Conservation (phyloP, 495 filamentous ascomycete species). For the Extremus antarcticus region DNA sequence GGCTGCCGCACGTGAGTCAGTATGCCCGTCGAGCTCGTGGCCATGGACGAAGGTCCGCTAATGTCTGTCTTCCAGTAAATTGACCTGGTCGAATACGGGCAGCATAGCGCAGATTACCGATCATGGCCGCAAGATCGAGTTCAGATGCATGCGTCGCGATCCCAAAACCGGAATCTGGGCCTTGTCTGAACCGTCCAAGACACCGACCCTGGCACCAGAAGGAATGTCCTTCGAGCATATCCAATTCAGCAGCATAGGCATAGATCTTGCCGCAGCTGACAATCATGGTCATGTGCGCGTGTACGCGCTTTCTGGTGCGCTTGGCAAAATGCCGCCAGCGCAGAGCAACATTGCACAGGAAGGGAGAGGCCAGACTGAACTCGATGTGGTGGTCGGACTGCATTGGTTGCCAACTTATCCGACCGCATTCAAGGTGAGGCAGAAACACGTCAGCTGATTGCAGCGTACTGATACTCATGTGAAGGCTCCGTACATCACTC, state of each 20-base stretch:
- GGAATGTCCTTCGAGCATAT: constrained; percentile 58
- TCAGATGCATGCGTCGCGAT: constrained; percentile 60
- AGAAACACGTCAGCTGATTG: neutral
- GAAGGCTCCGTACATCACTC: constrained; percentile 14
- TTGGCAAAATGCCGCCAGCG: constrained; percentile 53
- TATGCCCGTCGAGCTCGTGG: neutral
- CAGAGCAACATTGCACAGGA: constrained; percentile 42
- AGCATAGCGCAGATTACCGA: constrained; percentile 72
- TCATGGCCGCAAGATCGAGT: constrained; percentile 55
- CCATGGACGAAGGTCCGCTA: neutral
- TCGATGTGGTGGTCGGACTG: constrained; percentile 66
- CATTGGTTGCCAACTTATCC: constrained; percentile 54
- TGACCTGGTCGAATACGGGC: constrained; percentile 84
- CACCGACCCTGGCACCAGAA: constrained; percentile 36
- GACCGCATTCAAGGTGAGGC: constrained; percentile 26
- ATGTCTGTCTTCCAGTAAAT: constrained; percentile 41
- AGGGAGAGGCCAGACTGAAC: constrained; percentile 48
- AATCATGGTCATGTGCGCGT: constrained; percentile 61
- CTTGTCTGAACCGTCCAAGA: constrained; percentile 51
- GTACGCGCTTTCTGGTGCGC: constrained; percentile 45
- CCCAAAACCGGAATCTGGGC: constrained; percentile 63
- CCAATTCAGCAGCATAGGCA: constrained; percentile 62
- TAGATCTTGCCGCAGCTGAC: constrained; percentile 70
- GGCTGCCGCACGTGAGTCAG: constrained; percentile 74
- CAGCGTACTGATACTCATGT: constrained; percentile 24